These are phyloP conservation scores for Hanseniaspora lindneri DNA, from an alignment of 805 yeast genomes.

Conservation along the genomic window DNA sequence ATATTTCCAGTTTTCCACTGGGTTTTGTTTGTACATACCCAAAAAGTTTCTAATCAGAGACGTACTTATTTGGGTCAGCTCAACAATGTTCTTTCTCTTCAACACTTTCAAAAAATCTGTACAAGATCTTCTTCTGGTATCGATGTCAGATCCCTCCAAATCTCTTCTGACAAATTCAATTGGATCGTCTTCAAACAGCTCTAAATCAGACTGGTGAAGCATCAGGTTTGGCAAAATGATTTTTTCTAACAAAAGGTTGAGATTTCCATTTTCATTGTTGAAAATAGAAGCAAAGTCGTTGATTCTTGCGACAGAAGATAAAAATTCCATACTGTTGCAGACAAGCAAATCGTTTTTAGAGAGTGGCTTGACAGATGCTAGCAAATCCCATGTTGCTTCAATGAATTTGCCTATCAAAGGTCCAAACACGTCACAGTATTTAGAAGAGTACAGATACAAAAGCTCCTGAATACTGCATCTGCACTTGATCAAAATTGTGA, in stretches of 20 bases:
- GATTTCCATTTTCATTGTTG: constrained; percentile 41
- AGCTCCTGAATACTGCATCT: constrained; percentile 78
- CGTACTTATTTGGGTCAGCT: constrained; percentile 66
- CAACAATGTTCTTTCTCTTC: constrained; percentile 61
- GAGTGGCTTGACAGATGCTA: constrained; percentile 53
- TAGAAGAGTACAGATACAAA: constrained; percentile 70
- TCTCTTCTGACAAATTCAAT: constrained; percentile 85
- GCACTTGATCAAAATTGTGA: constrained; percentile 56
- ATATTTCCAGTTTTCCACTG: constrained; percentile 56
- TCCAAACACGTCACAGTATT: constrained; percentile 89
- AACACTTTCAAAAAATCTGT: constrained; percentile 82
- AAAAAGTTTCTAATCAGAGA: constrained; percentile 58
- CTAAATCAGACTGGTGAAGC: constrained; percentile 79
- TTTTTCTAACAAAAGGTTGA: constrained; percentile 67
- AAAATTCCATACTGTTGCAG: constrained; percentile 64
- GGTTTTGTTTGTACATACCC: constrained; percentile 35
- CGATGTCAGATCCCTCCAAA: constrained; percentile 88
- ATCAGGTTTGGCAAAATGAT: constrained; percentile 81
- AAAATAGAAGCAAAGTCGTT: constrained; percentile 58
- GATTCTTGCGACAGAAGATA: constrained; percentile 68
- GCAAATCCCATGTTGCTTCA: constrained; percentile 67
- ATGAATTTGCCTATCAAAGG: constrained; percentile 65
- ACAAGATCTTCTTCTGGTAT: constrained; percentile 84
- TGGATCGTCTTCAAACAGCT: constrained; percentile 93
- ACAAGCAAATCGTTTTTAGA: constrained; percentile 76